Evolutionary conservation across 2,329 filamentous ascomycete genomes (phyloP).

Genomic region (Fusarium torulosum): DNA sequence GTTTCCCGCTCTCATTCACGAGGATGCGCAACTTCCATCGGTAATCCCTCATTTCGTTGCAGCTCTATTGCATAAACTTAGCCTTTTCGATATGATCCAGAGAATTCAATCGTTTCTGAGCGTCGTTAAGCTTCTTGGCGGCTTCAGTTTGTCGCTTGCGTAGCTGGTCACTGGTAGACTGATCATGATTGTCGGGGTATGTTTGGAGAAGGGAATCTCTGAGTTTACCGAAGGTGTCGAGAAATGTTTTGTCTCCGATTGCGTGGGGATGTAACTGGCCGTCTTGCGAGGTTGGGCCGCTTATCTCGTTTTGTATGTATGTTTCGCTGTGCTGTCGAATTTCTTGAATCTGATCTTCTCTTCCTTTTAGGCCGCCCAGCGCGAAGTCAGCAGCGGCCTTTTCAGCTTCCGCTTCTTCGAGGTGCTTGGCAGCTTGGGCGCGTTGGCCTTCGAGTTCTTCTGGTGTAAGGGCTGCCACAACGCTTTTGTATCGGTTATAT

Average conservation of each 20-base stretch:
- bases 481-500: not conserved
- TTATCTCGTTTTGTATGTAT: not conserved
- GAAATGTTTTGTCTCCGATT: not conserved
- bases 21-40: not conserved
- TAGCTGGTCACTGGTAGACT: rapidly evolving
- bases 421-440: not conserved
- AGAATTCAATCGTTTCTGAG: not conserved
- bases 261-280: not conserved
- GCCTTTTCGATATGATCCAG: not conserved
- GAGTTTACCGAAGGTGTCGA: not conserved
- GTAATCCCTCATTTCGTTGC: not conserved
- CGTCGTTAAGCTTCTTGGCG: not conserved
- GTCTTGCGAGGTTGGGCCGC: not conserved
- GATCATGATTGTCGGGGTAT: not conserved
- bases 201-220: not conserved
- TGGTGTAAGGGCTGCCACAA: rapidly evolving
- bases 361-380: not conserved
- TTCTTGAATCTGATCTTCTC: not conserved
- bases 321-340: not conserved
- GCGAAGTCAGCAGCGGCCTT: not conserved
- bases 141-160: not conserved
- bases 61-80: not conserved
- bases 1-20: not conserved
- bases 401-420: not conserved
- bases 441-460: not conserved